Conservation (phyloP, 1,284 basidiomycete genomes). For the Malassezia globosa region DNA sequence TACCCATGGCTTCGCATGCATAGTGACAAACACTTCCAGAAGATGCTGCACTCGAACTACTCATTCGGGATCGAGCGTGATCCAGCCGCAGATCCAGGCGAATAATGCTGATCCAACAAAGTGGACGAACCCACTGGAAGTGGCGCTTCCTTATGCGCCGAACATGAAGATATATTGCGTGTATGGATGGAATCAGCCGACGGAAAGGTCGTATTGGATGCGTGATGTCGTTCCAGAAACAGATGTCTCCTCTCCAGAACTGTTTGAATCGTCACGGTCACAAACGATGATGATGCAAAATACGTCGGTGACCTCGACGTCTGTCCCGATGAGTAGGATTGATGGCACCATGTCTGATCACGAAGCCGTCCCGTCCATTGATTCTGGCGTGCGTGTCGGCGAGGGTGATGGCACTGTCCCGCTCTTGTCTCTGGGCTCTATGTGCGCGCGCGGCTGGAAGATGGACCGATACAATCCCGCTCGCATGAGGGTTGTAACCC, state of each 20-base stretch:
- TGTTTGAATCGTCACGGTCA: background rate
- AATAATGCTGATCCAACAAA: slow-evolving; percentile 46
- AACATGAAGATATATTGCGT: slow-evolving; percentile 86
- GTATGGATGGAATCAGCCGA: slow-evolving; percentile 92
- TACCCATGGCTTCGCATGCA: slow-evolving; percentile 71
- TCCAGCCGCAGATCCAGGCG: slow-evolving; percentile 41
- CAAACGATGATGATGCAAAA: background rate
- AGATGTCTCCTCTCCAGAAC: background rate
- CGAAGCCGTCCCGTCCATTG: slow-evolving; percentile 26
- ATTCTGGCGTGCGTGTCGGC: slow-evolving; percentile 38
- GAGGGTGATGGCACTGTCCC: slow-evolving; percentile 87
- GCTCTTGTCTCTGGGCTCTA: slow-evolving; percentile 74
- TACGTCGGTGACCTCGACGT: background rate
- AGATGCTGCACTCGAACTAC: slow-evolving; percentile 83
- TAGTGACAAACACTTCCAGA: slow-evolving; percentile 65
- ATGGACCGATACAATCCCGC: slow-evolving; percentile 81
- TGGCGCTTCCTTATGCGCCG: slow-evolving; percentile 67
- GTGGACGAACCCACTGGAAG: slow-evolving; percentile 91
- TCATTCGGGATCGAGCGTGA: slow-evolving; percentile 83
- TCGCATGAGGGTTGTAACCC: slow-evolving; percentile 62
- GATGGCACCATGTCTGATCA: slow-evolving; percentile 19
- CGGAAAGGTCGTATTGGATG: slow-evolving; percentile 57
- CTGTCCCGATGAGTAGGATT: slow-evolving; percentile 3
- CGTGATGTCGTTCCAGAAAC: background rate
- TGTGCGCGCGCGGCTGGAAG: slow-evolving; percentile 90